Conservation (phyloP, 352 stramenopile species). For the Phytophthora rubi region DNA sequence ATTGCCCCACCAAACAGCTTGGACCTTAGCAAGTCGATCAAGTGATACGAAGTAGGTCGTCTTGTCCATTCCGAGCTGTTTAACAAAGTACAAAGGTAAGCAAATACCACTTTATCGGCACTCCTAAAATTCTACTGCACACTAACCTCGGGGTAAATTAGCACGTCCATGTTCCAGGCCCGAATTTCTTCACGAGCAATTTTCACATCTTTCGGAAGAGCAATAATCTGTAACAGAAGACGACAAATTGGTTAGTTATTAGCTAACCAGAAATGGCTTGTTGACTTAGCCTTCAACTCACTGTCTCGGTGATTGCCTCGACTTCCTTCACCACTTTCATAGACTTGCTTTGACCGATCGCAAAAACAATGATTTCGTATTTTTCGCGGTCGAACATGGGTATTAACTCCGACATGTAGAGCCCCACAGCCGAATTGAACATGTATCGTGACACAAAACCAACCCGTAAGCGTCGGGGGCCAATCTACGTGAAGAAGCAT, state of each 20-base stretch:
- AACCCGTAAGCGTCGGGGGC: constrained; percentile 50
- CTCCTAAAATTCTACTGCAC: background rate
- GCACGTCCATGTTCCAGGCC: constrained; percentile 58
- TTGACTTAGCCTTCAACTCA: background rate
- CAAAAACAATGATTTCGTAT: constrained; percentile 79
- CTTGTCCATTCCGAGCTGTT: constrained; percentile 79
- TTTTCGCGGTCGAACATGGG: constrained; percentile 55
- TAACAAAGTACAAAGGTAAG: constrained; percentile 12
- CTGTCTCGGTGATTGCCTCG: constrained; percentile 58
- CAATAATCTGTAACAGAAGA: constrained; percentile 45
- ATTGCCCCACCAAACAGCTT: constrained; percentile 82
- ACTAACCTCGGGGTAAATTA: constrained; percentile 77
- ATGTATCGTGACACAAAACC: constrained; percentile 77
- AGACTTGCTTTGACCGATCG: constrained; percentile 62
- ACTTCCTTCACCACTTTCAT: constrained; percentile 53
- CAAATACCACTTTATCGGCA: background rate
- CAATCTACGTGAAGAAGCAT: constrained; percentile 27
- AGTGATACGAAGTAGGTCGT: constrained; percentile 81
- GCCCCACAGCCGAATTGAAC: constrained; percentile 51
- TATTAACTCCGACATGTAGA: constrained; percentile 75
- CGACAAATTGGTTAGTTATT: background rate
- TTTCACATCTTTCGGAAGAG: constrained; percentile 56
- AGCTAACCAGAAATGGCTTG: background rate
- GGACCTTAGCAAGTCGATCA: constrained; percentile 63
- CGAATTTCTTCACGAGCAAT: constrained; percentile 57